Base-by-base conservation (phyloP, 2,329 filamentous ascomycete species). In the Nemania sp. region DNA sequence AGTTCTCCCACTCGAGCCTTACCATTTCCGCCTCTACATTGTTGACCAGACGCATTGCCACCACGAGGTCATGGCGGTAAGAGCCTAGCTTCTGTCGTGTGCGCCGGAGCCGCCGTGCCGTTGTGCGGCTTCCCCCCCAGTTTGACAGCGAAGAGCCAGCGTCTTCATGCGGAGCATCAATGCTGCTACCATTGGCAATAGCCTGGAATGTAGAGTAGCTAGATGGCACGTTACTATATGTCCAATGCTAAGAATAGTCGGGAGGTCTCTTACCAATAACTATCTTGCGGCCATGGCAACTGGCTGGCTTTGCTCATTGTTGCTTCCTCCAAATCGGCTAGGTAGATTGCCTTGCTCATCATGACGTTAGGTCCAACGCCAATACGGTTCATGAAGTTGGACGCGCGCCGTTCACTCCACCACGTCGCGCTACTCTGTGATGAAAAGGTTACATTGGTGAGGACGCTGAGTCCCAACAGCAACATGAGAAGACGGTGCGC, bases 21-120 rank as follows among this genome's bases (percentile, higher is more conserved):
- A 97, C 73, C 70, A 96, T 86, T 70, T 97, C 91, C 54, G 82
- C 81, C 76, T 97, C 94, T 23, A 97, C 85, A 52, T 82, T 87
- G 72, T 97, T 97, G 56, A 97, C 86, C 2, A 97, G 83, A 4
- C 92, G 85, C 76, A 97, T 85, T 5, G 92, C 91, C 5, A 99
- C 92, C 2, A 97, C 75, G 17, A 99, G 77, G 67, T 97, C 91
- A 70, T 99, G 91, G 2, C 94, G 82, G 69, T 97, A 94, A 2
- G 83, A 78, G 1, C 89, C 93, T 0, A 99, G 82, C 20, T 87
- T 83, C 71, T 96, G 89, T 8, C 93, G 82, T n/a, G 91, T 90
- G 33, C 86, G 83, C 44, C 89, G 84, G 26, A 97, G 79, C 17
- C 89, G 83, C 12, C 80, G 80, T 1, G 85, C 82, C 6, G 82